phyloP scores from a whole-genome alignment of 169 alveolate species.

The Perkinsus chesapeaki region DNA sequence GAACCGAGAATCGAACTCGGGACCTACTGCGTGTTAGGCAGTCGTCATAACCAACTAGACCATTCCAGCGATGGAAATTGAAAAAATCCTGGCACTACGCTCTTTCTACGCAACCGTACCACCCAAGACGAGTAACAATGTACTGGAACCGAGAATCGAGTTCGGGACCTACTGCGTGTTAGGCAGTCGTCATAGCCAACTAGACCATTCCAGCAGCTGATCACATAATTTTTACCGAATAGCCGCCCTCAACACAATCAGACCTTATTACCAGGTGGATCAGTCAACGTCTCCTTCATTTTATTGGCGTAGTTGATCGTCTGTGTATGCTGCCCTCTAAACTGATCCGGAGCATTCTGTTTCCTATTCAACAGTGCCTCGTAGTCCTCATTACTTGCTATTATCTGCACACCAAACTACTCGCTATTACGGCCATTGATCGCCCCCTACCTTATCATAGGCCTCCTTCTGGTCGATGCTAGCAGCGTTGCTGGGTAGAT shows the following conservation, averaged over 20 bases:
- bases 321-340: slow-evolving; percentile 12
- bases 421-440: not conserved
- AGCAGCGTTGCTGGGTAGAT: not conserved
- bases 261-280: not conserved
- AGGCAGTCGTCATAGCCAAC: too few relatives aligned
- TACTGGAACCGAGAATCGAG: too few relatives aligned
- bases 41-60: too few relatives aligned
- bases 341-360: slow-evolving; percentile 13
- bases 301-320: not conserved
- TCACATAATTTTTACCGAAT: not conserved
- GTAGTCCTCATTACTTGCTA: slow-evolving; percentile 4
- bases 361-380: slow-evolving; percentile 1
- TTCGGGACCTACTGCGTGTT: too few relatives aligned
- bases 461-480: not conserved
- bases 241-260: not conserved
- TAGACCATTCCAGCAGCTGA: too few relatives aligned
- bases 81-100: too few relatives aligned
- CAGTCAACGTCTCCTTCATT: slow-evolving; percentile 12
- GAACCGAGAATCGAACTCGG: too few relatives aligned
- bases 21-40: not conserved
- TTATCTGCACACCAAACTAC: not conserved
- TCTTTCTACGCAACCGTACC: too few relatives aligned
- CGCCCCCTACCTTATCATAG: not conserved
- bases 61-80: too few relatives aligned
- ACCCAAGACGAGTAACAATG: too few relatives aligned